Evolutionary conservation across 1,284 basidiomycete species (phyloP).

Genomic region (Cutaneotrichosporon sp.): DNA sequence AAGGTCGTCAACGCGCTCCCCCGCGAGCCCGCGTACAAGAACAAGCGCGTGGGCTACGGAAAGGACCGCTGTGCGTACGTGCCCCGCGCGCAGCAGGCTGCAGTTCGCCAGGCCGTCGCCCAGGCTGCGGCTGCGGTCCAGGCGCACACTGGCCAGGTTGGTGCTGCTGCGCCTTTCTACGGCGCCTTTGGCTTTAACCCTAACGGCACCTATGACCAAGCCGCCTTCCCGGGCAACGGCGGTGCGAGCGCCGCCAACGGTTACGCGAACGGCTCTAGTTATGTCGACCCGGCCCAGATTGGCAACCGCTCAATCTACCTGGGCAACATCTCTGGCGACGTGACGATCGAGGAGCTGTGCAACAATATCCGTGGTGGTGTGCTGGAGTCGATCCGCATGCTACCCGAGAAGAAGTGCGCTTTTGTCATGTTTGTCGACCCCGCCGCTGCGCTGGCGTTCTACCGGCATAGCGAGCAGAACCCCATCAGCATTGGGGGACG

Average conservation of each 20-base stretch:
- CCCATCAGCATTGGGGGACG: conserved; percentile 84
- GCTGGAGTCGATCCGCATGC: conserved; percentile 18
- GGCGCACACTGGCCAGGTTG: conserved; percentile 35
- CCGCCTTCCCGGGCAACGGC: conserved; percentile 4
- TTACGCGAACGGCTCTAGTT: conserved; percentile 6
- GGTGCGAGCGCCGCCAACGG: conserved; percentile 7
- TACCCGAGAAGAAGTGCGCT: conserved; percentile 40
- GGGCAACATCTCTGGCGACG: conserved; percentile 90
- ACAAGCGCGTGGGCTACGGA: conserved; percentile 89
- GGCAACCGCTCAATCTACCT: conserved; percentile 82
- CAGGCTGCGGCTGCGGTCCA: conserved; percentile 54
- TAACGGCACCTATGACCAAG: conserved; percentile 3
- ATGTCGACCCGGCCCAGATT: conserved; percentile 11
- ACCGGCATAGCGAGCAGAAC: conserved; percentile 78
- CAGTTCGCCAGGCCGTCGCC: conserved; percentile 52
- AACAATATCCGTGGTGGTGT: conserved; percentile 85
- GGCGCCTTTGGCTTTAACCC: conserved; percentile 20
- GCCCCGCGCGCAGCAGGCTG: conserved; percentile 49
- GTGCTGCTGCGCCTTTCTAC: conserved; percentile 20
- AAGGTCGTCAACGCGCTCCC: conserved; percentile 89
- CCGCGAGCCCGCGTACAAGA: conserved; percentile 82
- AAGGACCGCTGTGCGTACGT: conserved; percentile 88
- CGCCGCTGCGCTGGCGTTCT: conserved; percentile 82
- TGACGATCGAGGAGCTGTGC: conserved; percentile 83
- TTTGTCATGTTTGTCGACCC: conserved; percentile 89